phyloP scores from a whole-genome alignment of 2,329 filamentous ascomycete genomes.

The Neofusicoccum kwambonambiense region DNA sequence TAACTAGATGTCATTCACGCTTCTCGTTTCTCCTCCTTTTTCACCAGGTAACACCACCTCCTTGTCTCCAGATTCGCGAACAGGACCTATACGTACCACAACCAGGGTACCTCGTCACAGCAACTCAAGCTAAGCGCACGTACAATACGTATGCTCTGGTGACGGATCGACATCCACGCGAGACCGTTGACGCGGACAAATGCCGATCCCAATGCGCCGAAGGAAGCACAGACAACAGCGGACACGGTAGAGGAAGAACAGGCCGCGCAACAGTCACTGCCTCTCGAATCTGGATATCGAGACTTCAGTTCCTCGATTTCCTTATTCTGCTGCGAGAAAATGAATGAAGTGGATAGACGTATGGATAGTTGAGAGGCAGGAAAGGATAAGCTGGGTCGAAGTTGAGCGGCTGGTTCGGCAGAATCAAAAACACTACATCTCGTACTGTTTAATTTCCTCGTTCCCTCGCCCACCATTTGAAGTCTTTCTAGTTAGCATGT shows the following conservation, averaged over 20 bases:
- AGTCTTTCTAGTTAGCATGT: too few species aligned
- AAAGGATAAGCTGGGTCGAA: background rate
- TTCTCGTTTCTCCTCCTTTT: too few species aligned
- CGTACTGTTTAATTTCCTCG: background rate
- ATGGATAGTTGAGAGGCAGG: too few species aligned
- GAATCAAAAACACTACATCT: background rate
- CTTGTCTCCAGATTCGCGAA: too few species aligned
- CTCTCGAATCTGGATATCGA: background rate
- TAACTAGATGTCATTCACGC: too few species aligned
- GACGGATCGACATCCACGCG: background rate
- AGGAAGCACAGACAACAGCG: background rate
- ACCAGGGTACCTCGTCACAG: background rate
- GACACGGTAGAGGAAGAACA: background rate
- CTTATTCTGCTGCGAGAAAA: too few species aligned
- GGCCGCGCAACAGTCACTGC: background rate
- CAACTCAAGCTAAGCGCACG: background rate
- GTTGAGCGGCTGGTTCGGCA: background rate
- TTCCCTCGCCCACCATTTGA: background rate
- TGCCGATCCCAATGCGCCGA: background rate
- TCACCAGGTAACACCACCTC: too few species aligned
- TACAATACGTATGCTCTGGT: background rate
- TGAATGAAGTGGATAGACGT: too few species aligned
- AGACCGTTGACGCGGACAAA: conserved; percentile 5
- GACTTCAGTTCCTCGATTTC: too few species aligned
- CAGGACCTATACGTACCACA: background rate